Conservation (phyloP, 331 rosid genomes). For the Rhamnella rubrinervis region DNA sequence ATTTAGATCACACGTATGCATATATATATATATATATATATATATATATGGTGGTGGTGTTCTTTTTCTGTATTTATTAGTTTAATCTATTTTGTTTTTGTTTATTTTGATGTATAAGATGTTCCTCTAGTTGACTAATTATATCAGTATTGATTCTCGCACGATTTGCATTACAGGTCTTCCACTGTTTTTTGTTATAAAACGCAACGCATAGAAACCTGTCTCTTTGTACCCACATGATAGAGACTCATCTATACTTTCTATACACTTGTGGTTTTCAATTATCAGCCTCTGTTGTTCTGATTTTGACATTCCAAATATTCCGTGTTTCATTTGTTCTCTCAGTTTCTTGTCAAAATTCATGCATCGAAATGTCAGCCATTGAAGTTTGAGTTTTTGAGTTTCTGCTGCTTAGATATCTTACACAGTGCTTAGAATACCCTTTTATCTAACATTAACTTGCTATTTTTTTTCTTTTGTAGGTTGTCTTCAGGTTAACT, state of each 20-base stretch:
- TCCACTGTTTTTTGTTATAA: background rate
- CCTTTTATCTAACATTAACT: background rate
- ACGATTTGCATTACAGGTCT: background rate
- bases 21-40: no score
- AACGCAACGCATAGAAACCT: background rate
- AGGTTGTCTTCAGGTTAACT: background rate
- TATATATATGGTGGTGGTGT: no score
- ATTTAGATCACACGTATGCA: no score
- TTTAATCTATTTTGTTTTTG: no score
- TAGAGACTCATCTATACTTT: background rate
- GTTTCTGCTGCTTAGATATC: no score
- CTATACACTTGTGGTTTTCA: background rate
- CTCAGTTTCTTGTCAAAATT: background rate
- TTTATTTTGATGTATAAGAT: no score
- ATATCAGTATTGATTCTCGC: no score
- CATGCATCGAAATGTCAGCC: background rate
- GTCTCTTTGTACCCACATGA: constrained; percentile 2
- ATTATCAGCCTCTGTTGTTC: background rate
- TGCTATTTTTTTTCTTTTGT: background rate
- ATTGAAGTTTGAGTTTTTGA: background rate
- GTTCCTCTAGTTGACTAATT: no score
- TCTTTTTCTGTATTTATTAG: no score
- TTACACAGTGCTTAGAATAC: no score
- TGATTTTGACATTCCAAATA: no score
- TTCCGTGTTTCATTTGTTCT: background rate